phyloP scores from a whole-genome alignment of 2,329 filamentous ascomycete genomes.

The Pestalotiopsis sp. region DNA sequence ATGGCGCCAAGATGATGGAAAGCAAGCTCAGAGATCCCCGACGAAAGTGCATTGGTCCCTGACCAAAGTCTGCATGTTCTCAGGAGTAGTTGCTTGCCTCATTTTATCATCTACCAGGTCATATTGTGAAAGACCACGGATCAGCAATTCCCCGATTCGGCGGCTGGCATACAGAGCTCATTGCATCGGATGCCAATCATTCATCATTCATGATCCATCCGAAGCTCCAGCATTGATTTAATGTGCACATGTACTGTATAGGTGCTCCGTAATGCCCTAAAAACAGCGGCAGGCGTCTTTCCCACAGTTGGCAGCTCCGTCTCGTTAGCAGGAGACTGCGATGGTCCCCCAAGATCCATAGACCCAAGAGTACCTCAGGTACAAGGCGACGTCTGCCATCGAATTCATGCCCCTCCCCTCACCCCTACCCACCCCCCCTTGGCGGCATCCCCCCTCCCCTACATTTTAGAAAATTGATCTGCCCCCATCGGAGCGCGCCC shows the following conservation, averaged over 20 bases:
- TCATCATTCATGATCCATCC: too few relatives aligned
- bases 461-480: neutral
- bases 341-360: neutral
- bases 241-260: neutral
- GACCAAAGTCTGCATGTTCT: neutral
- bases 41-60: neutral
- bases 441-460: neutral
- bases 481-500: neutral
- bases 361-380: neutral
- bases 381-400: neutral
- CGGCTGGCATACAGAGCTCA: neutral
- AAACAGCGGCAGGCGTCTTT: neutral
- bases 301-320: neutral
- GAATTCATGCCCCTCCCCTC: neutral
- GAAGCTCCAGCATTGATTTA: too few relatives aligned
- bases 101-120: neutral
- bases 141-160: neutral
- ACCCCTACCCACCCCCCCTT: neutral
- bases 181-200: neutral
- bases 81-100: neutral
- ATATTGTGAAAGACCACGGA: neutral
- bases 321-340: neutral
- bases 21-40: neutral
- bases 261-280: neutral
- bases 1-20: neutral